Evolutionary conservation across 768 basidiomycete genomes (phyloP), one percentile per base, ranked within the genome.

Genomic region (Pilatotrama ljubarskyi): DNA sequence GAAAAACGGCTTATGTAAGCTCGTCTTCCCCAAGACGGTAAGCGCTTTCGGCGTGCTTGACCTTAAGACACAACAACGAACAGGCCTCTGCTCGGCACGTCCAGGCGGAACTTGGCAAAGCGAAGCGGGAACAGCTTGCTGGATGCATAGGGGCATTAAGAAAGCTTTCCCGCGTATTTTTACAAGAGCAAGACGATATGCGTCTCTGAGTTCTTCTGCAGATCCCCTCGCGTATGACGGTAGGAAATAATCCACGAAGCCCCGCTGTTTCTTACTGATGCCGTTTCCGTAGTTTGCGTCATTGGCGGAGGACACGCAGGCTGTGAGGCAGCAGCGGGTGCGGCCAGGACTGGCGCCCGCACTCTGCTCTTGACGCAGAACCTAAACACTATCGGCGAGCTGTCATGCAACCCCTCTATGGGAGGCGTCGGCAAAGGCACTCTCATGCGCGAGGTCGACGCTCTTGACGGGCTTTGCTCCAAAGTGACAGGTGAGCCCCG

Each of bases 231-330:
- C 55, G 11, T 69, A 68, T 46, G 68, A 69, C 44, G 68, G 68
- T 63, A 46, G 65, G 8, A 37, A 51, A 15, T 24, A 4, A 14
- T 37, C 22, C 6, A 10, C 46, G 17, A 7, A 17, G 18, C 5
- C 3, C 32, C 22, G 13, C 37, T 41, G 3, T 20, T 25, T 9
- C 1, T 25, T 10, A n/a, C 25, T 51, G 10, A 35, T 10, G 20
- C 13, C 7, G 10, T 35, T 24, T 25, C 14, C 29, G 14, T 44
- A 84, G 91, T 94, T 0, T 92, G 92, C 66, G 80, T 96, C 29
- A 91, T 96, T 65, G 94, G 94, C 25, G 94, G 90, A 3, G 94
- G 94, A 3, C 94, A 96, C 77, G 94, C 94, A 29, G 94, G 94
- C 1, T 93, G 91, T 66, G 94, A 96, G 70, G 94, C 94, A 1